A percentile compares a stretch with the other conserved stretches of the same genome.
Evolutionary conservation across 2,329 filamentous ascomycete species (phyloP).

Genomic region (Diaporthe sp.): DNA sequence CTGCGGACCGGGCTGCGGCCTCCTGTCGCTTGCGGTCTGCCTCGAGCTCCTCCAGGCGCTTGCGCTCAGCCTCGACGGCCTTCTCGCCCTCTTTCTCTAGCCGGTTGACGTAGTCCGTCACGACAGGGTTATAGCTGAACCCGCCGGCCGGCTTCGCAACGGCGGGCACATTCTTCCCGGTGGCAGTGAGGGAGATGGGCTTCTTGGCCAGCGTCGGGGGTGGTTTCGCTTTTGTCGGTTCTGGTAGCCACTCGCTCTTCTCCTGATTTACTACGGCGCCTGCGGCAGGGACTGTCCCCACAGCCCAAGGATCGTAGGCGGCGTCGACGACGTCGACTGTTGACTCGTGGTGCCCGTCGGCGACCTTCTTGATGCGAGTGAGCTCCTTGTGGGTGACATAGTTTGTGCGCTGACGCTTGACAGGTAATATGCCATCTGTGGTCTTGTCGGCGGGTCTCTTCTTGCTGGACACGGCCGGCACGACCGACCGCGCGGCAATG

Average conservation of each 20-base stretch:
- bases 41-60: slow-evolving; percentile 77
- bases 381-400: slow-evolving; percentile 91
- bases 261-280: slow-evolving; percentile 63
- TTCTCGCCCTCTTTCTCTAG: slow-evolving; percentile 82
- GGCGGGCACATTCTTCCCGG: slow-evolving; percentile 83
- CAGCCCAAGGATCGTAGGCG: slow-evolving; percentile 84
- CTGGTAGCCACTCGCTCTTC: slow-evolving; percentile 52
- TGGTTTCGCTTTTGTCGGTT: slow-evolving; percentile 60
- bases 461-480: slow-evolving; percentile 82
- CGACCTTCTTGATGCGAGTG: slow-evolving; percentile 81
- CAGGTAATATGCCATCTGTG: slow-evolving; percentile 79
- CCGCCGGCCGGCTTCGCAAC: slow-evolving; percentile 85
- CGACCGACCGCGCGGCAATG: slow-evolving; percentile 83
- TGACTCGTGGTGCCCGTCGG: slow-evolving; percentile 76
- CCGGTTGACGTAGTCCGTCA: slow-evolving; percentile 86
- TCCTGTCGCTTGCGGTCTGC: slow-evolving; percentile 78
- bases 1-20: slow-evolving; percentile 77
- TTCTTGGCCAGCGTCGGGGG: slow-evolving; percentile 82
- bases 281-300: slow-evolving; percentile 45
- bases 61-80: slow-evolving; percentile 83
- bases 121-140: slow-evolving; percentile 92
- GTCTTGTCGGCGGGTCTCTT: slow-evolving; percentile 82
- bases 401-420: slow-evolving; percentile 82
- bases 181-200: slow-evolving; percentile 86
- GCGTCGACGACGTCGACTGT: slow-evolving; percentile 71